Conservation (phyloP, 176 grass and related monocot genomes). For the Phragmites australis region DNA sequence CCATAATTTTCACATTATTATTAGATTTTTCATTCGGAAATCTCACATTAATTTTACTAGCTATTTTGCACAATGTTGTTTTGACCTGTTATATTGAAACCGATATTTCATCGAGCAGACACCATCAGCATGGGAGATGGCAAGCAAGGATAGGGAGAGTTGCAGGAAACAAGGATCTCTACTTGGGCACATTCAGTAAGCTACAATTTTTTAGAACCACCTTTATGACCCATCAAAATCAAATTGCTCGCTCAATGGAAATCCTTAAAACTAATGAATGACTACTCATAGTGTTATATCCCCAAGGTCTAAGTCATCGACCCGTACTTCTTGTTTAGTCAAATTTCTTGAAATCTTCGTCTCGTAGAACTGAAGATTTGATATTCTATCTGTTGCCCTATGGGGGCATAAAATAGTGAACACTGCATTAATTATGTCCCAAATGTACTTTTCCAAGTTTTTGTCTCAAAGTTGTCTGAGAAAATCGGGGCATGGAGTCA, state of each 20-base stretch:
- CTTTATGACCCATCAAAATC: neutral
- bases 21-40: neutral
- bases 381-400: conserved; percentile 51
- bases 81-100: neutral
- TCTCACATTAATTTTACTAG: neutral
- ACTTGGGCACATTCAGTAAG: conserved; percentile 83
- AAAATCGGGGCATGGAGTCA: conserved; percentile 48
- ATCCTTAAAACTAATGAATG: conserved; percentile 40
- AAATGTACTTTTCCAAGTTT: conserved; percentile 63
- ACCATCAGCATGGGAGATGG: conserved; percentile 82
- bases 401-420: conserved; percentile 49
- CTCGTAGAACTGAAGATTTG: conserved; percentile 57
- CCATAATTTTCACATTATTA: neutral
- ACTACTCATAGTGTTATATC: conserved; percentile 33
- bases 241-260: conserved; percentile 25
- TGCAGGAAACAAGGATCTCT: conserved; percentile 76
- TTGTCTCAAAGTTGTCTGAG: conserved; percentile 62
- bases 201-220: neutral
- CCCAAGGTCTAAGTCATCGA: conserved; percentile 49
- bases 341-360: conserved; percentile 56
- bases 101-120: conserved; percentile 33
- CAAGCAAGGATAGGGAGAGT: conserved; percentile 83
- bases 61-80: neutral
- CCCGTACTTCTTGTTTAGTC: conserved; percentile 46
- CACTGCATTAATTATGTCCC: conserved; percentile 49